These are phyloP conservation scores for Lobosporangium transversale DNA, from an alignment of 192 early-diverging fungal genomes.

Conservation along the genomic window DNA sequence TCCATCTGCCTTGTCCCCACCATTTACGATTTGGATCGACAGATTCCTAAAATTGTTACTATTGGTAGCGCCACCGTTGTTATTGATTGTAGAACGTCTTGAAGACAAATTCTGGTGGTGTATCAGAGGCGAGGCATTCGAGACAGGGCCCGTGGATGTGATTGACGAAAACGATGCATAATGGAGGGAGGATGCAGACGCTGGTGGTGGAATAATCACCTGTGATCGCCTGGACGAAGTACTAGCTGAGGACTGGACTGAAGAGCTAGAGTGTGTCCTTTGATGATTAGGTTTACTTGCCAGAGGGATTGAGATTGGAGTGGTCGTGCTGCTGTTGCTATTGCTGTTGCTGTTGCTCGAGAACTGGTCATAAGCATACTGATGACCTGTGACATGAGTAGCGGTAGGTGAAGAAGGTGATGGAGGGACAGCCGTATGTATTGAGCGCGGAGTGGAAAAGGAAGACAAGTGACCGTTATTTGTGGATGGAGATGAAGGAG, in stretches of 20 bases:
- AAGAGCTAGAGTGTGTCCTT: slow-evolving; percentile 36
- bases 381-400: background rate
- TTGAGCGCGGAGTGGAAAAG: background rate
- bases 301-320: slow-evolving; percentile 37
- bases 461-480: background rate
- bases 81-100: background rate
- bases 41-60: slow-evolving; percentile 38
- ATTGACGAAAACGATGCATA: slow-evolving; percentile 50
- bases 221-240: slow-evolving; percentile 24
- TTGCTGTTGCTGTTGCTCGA: background rate
- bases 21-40: slow-evolving; percentile 35
- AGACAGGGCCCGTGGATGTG: background rate
- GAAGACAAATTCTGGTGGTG: background rate
- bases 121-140: background rate
- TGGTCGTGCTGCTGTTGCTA: slow-evolving; percentile 6
- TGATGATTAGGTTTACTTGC: slow-evolving; percentile 19
- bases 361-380: background rate
- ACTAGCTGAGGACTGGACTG: slow-evolving; percentile 18
- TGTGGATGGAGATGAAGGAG: slow-evolving; percentile 2
- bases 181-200: slow-evolving; percentile 22
- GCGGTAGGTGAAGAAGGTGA: slow-evolving; percentile 13
- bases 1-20: slow-evolving; percentile 2
- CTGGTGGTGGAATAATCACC: slow-evolving; percentile 46
- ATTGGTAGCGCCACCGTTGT: background rate
- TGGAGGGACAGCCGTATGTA: slow-evolving; percentile 4